A percentile compares a stretch with the other conserved stretches of the same genome.
Evolutionary conservation across 2,329 filamentous ascomycete species (phyloP).

Genomic region (Pseudocercospora eumusae): DNA sequence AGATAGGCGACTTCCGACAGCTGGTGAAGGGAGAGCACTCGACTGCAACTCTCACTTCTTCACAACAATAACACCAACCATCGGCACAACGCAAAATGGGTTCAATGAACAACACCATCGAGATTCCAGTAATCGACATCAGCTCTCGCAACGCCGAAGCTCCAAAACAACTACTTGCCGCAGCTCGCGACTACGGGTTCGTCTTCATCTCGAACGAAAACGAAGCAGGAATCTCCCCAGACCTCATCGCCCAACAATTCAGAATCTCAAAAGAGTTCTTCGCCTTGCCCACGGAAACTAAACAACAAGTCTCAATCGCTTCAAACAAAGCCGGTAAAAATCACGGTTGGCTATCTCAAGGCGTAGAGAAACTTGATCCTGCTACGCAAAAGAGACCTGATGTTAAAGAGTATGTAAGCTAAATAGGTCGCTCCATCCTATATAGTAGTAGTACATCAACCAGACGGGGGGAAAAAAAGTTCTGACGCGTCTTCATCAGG

Average conservation of each 20-base stretch:
- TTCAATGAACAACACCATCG: constrained; percentile 14
- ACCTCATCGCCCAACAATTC: constrained; percentile 72
- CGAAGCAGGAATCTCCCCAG: constrained; percentile 61
- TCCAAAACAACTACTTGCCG: constrained; percentile 69
- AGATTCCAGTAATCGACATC: constrained; percentile 82
- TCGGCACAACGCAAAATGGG: too few species aligned
- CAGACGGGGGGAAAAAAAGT: too few species aligned
- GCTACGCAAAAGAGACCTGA: constrained; percentile 71
- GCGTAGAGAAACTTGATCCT: constrained; percentile 84
- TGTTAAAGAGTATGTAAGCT: constrained; percentile 90
- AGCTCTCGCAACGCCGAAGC: constrained; percentile 62
- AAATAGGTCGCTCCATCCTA: too few species aligned
- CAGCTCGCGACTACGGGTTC: constrained; percentile 82
- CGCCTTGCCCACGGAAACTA: constrained; percentile 67
- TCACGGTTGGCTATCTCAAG: constrained; percentile 84
- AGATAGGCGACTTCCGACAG: constrained; percentile 2
- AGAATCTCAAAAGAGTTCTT: constrained; percentile 73
- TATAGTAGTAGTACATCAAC: too few species aligned
- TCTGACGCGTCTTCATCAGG: constrained; percentile 56
- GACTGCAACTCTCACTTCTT: neutral
- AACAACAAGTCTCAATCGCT: constrained; percentile 71
- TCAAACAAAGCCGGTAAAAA: constrained; percentile 66
- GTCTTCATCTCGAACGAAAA: constrained; percentile 78
- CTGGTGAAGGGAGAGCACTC: neutral
- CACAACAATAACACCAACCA: neutral